Percentiles rank a stretch among this genome's conserved stretches.
phyloP scores from a whole-genome alignment of 2,329 filamentous ascomycete genomes.

The Aspergillus sp. region DNA sequence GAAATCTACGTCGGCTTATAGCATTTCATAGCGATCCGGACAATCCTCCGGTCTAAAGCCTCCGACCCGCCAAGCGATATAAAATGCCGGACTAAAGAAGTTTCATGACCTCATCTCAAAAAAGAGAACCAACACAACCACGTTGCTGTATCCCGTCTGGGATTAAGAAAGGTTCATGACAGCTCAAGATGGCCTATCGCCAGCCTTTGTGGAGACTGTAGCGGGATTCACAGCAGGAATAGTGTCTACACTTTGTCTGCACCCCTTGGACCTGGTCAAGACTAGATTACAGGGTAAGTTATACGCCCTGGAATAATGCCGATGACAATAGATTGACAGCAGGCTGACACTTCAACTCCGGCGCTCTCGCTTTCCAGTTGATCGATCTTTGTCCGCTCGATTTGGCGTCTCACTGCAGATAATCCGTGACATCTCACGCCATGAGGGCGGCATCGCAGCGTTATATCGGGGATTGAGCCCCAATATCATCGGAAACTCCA shows the following conservation, averaged over 20 bases:
- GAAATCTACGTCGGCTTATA: too few relatives aligned
- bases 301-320: not conserved
- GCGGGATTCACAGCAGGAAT: conserved; percentile 85
- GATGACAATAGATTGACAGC: not conserved
- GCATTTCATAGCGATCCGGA: too few relatives aligned
- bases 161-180: conserved; percentile 31
- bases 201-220: conserved; percentile 75
- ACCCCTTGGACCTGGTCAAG: conserved; percentile 93
- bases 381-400: conserved; percentile 41
- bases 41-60: not conserved
- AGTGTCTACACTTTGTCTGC: conserved; percentile 75
- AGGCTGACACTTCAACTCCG: conserved; percentile 12
- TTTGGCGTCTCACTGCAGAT: conserved; percentile 48
- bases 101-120: not conserved
- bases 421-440: conserved; percentile 42
- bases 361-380: conserved; percentile 38
- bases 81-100: not conserved
- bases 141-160: not conserved
- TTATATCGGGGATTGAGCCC: conserved; percentile 86
- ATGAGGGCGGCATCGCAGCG: conserved; percentile 54
- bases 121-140: conserved; percentile 3
- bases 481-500: conserved; percentile 83
- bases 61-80: conserved; percentile 2
- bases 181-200: conserved; percentile 52
- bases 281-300: conserved; percentile 77